Evolutionary conservation across 139 green algal species (phyloP).

Genomic region (Chlorella sp.): DNA sequence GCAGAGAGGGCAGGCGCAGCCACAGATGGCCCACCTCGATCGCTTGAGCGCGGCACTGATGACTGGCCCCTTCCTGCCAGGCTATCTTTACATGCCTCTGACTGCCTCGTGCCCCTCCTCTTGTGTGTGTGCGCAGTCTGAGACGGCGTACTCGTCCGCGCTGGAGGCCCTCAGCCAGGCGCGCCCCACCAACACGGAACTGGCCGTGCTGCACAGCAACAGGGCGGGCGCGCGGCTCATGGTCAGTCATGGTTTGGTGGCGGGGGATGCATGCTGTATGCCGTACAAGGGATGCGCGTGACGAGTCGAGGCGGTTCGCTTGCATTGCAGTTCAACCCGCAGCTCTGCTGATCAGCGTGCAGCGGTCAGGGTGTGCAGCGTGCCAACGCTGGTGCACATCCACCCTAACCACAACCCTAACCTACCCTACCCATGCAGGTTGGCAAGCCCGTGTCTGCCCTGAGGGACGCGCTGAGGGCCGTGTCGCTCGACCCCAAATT

Average conservation of each 20-base stretch:
- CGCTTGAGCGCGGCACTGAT: not conserved
- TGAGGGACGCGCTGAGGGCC: conserved; percentile 26
- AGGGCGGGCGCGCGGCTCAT: conserved; percentile 30
- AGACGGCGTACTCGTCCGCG: not conserved
- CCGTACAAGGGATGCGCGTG: no score
- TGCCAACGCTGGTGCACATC: not conserved
- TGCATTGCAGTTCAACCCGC: no score
- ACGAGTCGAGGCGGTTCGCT: no score
- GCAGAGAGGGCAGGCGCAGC: no score
- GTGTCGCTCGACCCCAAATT: conserved; percentile 30
- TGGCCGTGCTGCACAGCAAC: conserved; percentile 40
- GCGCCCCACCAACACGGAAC: not conserved
- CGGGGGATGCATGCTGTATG: no score
- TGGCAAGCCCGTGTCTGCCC: conserved; percentile 16
- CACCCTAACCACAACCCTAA: not conserved
- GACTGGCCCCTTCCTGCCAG: not conserved
- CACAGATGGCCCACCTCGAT: no score
- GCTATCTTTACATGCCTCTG: not conserved
- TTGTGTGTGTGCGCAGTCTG: conserved; percentile 4
- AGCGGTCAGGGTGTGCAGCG: not conserved
- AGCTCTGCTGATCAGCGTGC: not conserved
- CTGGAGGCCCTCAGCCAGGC: not conserved
- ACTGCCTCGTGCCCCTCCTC: not conserved
- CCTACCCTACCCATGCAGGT: not conserved
- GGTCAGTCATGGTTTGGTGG: no score